Evolutionary conservation across 2,329 filamentous ascomycete species (phyloP), one percentile per base, ranked within the genome.

Genomic region (Zasmidium cellare): DNA sequence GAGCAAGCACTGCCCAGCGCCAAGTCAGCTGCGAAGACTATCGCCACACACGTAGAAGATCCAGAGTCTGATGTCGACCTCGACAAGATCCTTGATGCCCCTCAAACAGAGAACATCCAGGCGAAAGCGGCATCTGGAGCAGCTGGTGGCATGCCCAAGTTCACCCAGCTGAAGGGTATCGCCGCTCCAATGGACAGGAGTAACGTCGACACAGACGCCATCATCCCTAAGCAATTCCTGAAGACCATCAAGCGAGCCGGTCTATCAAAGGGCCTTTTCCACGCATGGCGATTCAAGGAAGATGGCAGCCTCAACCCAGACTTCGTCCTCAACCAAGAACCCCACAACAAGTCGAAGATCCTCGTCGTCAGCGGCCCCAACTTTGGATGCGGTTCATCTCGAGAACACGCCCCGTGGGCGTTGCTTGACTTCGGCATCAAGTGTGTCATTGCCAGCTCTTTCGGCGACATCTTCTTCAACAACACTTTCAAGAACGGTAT

Each of bases 401-500:
- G 94, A 72, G 94, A 97, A 77, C 94, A 97, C 79, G 94, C 94
- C 2, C 94, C 94, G 1, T 97, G 94, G 94, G 93, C 94, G 5
- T 84, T 97, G 22, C 87, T 96, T 57, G 94, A 97, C 77, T 97
- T 97, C 69, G 94, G 94, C 66, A 96, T 99, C 79, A 91, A 89
- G 73, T 93, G 89, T 74, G 83, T 97, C 70, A 96, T 97, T 67
- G 94, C 93, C 1, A 91, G 91, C 1, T 92, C 89, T 1, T 90
- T 85, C 66, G 90, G 89, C 58, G 91, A 96, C 72, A 99, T 99
- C 76, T 97, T 97, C 86, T 96, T 93, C 85, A 97, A 96, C 85
- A 99, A 99, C 82, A 94, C 90, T n/a, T 97, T 97, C 85, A 97
- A 99, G 84, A 99, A 99, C 80, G 93, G 93, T 79, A 97, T 97